Base-by-base conservation (phyloP, 2,329 filamentous ascomycete species). In the Colletotrichum incanum region DNA sequence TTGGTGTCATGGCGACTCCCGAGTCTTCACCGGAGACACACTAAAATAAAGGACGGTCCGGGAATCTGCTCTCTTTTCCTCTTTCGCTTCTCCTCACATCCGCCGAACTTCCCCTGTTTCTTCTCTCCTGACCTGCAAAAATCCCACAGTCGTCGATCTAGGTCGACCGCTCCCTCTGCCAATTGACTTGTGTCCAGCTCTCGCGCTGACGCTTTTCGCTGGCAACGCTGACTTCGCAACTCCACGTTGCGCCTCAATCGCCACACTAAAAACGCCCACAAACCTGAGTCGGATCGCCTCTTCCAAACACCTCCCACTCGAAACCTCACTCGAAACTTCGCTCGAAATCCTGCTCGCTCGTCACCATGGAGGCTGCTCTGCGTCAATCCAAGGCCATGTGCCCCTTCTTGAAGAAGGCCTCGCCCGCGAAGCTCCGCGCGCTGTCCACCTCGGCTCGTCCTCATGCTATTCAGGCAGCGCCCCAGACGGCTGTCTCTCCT, bases 311-410 rank as follows among this genome's bases (percentile, higher is more conserved):
- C 47, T 9, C 31, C 28, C n/a, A 52, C 26, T 31, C 49, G 26
- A 52, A 31, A 16, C 39, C 54, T 23, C 34, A 66, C 39, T 6
- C 68, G 56, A 67, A 55, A 31, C 11, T 26, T 47, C 66, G 39
- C 26, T 47, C 26, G 45, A 69, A 71, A n/a, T 37, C 16, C 43
- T 47, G 61, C 34, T 47, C 31, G 9, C 41, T 58, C 60, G 23
- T 72, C 76, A 81, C 74, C 79, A 99, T 99, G 96, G 96, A 99
- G 88, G 90, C 94, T 79, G 92, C 98, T 78, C 91, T 98, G 79
- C 94, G 94, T 83, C 95, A 98, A 85, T 98, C 95, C 82, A 95
- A 95, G 89, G 91, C 93, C 81, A 93, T 99, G 92, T 99, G 96
- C 86, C 96, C 96, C 67, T 99, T 99, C 86, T 88, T 99, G 84